Percentiles rank a stretch among this genome's conserved stretches.
phyloP scores from a whole-genome alignment of 768 basidiomycete species.

The Podaxis sp. region DNA sequence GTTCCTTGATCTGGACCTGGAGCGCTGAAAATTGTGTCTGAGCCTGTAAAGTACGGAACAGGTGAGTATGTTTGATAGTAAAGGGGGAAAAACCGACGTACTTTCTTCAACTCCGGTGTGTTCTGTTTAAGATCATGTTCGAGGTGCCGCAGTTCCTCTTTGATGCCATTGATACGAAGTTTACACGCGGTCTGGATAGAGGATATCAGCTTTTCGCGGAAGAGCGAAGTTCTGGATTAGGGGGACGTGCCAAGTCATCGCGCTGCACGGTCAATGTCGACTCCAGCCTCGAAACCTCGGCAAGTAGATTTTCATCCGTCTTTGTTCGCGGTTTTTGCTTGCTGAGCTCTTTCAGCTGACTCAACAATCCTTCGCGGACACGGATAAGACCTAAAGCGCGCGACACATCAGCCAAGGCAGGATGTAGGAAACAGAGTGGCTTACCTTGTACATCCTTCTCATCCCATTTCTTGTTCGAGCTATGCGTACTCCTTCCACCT shows the following conservation, averaged over 20 bases:
- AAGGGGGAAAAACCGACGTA: conserved; percentile 22
- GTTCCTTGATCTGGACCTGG: conserved; percentile 50
- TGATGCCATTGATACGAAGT: conserved; percentile 72
- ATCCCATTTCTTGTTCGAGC: conserved; percentile 86
- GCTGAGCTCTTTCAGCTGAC: conserved; percentile 78
- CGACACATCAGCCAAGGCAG: background rate
- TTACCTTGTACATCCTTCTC: conserved; percentile 89
- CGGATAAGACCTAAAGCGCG: conserved; percentile 42
- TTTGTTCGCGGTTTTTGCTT: conserved; percentile 84
- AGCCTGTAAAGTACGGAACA: conserved; percentile 37
- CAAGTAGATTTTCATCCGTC: conserved; percentile 75
- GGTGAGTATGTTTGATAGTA: background rate
- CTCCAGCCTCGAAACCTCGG: conserved; percentile 79
- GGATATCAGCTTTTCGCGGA: conserved; percentile 36
- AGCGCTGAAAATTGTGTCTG: conserved; percentile 52
- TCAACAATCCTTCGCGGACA: conserved; percentile 66
- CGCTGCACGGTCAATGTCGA: conserved; percentile 69
- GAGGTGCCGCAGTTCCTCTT: conserved; percentile 82
- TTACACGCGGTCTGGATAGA: conserved; percentile 69
- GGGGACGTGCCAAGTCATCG: conserved; percentile 75
- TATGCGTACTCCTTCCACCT: conserved; percentile 82
- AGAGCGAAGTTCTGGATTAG: background rate
- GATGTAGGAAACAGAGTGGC: background rate
- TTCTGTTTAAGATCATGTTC: conserved; percentile 67
- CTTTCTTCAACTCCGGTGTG: conserved; percentile 73